These are phyloP conservation scores for Penicillium sp. DNA, from an alignment of 2,329 filamentous ascomycete genomes.

Conservation along the genomic window DNA sequence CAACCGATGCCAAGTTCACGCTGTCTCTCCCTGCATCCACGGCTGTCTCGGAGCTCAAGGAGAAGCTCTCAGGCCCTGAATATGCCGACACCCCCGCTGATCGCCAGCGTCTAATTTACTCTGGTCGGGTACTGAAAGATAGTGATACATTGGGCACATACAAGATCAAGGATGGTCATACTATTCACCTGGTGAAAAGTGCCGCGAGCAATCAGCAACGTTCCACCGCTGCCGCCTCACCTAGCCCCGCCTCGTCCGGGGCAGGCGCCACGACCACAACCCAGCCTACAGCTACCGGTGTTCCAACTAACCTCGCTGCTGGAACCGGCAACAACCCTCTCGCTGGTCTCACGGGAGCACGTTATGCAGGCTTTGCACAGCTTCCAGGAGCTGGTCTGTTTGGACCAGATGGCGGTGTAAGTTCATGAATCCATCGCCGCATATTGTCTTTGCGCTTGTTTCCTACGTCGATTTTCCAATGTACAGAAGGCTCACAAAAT, in stretches of 20 bases:
- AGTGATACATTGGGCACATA: slow-evolving; percentile 75
- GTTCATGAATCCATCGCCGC: slow-evolving; percentile 27
- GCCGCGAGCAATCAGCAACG: slow-evolving; percentile 72
- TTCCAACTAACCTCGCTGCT: slow-evolving; percentile 45
- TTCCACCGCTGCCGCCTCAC: slow-evolving; percentile 50
- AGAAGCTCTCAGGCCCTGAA: slow-evolving; percentile 72
- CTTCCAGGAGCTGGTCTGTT: slow-evolving; percentile 84
- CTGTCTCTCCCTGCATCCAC: slow-evolving; percentile 73
- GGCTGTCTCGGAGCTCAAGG: slow-evolving; percentile 80
- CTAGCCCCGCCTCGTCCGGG: slow-evolving; percentile 32
- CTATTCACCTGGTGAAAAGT: slow-evolving; percentile 93
- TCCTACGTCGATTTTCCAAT: too few relatives aligned
- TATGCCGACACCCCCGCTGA: slow-evolving; percentile 82
- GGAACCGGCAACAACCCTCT: slow-evolving; percentile 75
- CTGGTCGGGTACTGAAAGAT: slow-evolving; percentile 93
- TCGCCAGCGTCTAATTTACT: slow-evolving; percentile 93
- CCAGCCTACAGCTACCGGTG: slow-evolving; percentile 31
- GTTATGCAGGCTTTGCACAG: slow-evolving; percentile 87
- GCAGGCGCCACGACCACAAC: slow-evolving; percentile 28
- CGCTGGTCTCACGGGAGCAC: slow-evolving; percentile 81
- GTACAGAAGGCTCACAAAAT: slow-evolving; percentile 10
- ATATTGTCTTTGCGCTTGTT: not conserved
- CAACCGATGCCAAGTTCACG: slow-evolving; percentile 76
- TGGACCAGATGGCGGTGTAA: slow-evolving; percentile 86
- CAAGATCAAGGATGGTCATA: slow-evolving; percentile 95